phyloP scores from a whole-genome alignment of 495 filamentous ascomycete species.

The Neurospora tetraspora region DNA sequence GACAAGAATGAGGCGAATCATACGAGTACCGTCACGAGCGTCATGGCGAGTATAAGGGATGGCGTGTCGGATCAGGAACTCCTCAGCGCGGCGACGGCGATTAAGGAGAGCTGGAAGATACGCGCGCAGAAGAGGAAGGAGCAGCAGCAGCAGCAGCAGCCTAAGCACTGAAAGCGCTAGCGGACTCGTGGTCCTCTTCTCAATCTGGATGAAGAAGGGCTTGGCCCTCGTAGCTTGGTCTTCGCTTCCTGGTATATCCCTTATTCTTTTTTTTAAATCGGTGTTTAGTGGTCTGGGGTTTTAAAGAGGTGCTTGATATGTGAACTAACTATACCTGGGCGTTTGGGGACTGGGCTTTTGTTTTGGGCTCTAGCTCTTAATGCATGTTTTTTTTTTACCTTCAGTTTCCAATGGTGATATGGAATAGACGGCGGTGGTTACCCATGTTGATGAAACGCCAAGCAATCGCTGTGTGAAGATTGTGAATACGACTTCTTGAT shows the following conservation, averaged over 20 bases:
- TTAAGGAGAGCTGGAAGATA: slow-evolving; percentile 65
- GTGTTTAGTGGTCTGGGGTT: neutral
- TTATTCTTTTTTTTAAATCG: neutral
- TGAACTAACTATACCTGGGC: neutral
- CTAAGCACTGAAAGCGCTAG: too few species aligned
- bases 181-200: too few species aligned
- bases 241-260: neutral
- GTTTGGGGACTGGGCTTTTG: neutral
- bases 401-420: neutral
- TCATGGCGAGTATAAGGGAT: slow-evolving; percentile 75
- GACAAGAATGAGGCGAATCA: slow-evolving; percentile 91
- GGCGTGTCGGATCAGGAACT: slow-evolving; percentile 48
- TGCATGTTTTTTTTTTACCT: neutral
- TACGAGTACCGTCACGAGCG: slow-evolving; percentile 65
- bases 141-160: slow-evolving; percentile 7
- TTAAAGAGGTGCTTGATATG: neutral
- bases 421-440: neutral
- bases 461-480: neutral
- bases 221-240: neutral
- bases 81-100: slow-evolving; percentile 48
- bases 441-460: neutral
- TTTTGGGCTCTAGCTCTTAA: neutral
- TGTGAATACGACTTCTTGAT: neutral
- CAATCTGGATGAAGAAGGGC: neutral
- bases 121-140: slow-evolving; percentile 23